Base-by-base conservation (phyloP, 306 rosid species). In the Hippophae tibetana region DNA sequence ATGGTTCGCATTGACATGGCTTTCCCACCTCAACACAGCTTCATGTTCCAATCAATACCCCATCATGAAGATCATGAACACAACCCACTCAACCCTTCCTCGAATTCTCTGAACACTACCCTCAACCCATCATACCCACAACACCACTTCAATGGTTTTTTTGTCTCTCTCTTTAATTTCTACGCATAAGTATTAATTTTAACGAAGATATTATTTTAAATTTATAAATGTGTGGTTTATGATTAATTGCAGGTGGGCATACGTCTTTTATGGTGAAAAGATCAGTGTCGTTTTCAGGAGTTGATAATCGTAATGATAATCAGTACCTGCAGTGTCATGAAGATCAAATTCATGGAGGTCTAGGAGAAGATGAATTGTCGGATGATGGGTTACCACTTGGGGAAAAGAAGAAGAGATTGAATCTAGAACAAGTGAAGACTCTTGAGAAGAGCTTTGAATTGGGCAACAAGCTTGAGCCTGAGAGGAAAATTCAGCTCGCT, bases 391-490 rank as follows among this genome's bases (percentile, higher is more conserved):
- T 81, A 26, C 87, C 76, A 56, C 59, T 75, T 10, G 97, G 97
- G 14, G 98, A 90, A 74, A 90, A 90, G 87, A 90, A 90, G 83
- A 90, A 83, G 80, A 76, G 98, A 73, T 63, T 90, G 54, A 84
- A 72, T 62, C 51, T 85, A 54, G 96, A 87, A 61, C 98, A 90
- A 52, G 98, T 90, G 56, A 90, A 85, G 71, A 89, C 92, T 0
- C 86, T 90, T 42, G 98, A 90, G 82, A 90, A 81, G 79, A 87
- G 98, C 68, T 90, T 90, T 62, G 98, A 90, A 74, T 8, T 83
- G 11, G 98, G 96, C 6, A 90, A 90, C 71, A 90, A 90, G 81
- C 95, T 90, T 7, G 96, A 90, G 63, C 98, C 96, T 1, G 98
- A 90, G 61, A 79, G 98, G 62, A 90, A 90, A 68, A 46, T 85